A percentile compares a stretch with the other conserved stretches of the same genome.
Evolutionary conservation across 2,329 filamentous ascomycete genomes (phyloP).

Genomic region (Ceratocystis alfenasii): DNA sequence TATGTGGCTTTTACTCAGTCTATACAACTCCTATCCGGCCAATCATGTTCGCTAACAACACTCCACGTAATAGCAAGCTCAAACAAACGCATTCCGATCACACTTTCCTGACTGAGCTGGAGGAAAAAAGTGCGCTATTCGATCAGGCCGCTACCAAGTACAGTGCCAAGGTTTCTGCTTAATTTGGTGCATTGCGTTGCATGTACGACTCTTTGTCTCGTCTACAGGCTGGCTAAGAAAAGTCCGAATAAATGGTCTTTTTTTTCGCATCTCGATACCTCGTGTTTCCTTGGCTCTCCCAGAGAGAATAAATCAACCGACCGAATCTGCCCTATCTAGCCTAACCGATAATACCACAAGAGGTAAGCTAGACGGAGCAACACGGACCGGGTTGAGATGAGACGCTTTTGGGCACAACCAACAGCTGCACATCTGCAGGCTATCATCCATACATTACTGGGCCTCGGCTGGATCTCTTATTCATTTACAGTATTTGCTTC

Average conservation of each 20-base stretch:
- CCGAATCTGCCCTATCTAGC: background rate
- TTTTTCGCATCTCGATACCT: background rate
- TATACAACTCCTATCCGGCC: too few relatives aligned
- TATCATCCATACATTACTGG: too few relatives aligned
- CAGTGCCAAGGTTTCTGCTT: slow-evolving; percentile 54
- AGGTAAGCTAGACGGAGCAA: background rate
- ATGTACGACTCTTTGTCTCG: background rate
- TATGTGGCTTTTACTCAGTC: too few relatives aligned
- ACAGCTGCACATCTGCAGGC: background rate
- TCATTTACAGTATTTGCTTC: background rate
- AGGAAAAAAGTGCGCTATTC: slow-evolving; percentile 78
- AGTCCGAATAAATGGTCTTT: background rate
- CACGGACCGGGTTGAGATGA: background rate
- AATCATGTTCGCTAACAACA: slow-evolving; percentile 17
- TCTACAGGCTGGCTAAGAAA: background rate
- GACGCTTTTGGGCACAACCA: background rate
- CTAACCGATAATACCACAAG: too few relatives aligned
- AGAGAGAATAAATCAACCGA: background rate
- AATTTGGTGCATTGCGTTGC: background rate
- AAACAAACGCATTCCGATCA: slow-evolving; percentile 54
- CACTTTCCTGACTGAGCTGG: slow-evolving; percentile 57
- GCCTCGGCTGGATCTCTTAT: background rate
- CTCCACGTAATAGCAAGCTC: slow-evolving; percentile 37
- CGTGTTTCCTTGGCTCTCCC: background rate
- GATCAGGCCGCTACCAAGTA: slow-evolving; percentile 80